Percentiles rank a stretch among this genome's conserved stretches.
These are phyloP conservation scores for Dictyostelium intermedium DNA, from an alignment of 78 protist species.

Conservation along the genomic window DNA sequence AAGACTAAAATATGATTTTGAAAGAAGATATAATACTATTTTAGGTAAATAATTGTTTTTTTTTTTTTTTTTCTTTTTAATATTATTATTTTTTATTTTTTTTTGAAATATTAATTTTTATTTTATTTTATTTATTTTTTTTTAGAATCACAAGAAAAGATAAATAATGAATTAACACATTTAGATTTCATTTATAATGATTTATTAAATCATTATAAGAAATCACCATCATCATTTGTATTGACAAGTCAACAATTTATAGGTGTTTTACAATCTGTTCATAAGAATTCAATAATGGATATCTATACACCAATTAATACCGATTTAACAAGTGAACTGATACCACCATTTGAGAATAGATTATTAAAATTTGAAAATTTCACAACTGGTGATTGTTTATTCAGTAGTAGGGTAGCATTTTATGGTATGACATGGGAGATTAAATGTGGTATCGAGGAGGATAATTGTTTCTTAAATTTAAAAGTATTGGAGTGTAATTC, in stretches of 20 bases:
- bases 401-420: conserved; percentile 22
- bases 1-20: conserved; percentile 39
- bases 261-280: conserved; percentile 23
- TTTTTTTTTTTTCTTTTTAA: neutral
- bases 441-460: conserved; percentile 55
- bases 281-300: conserved; percentile 57
- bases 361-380: conserved; percentile 33
- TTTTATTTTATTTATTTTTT: neutral
- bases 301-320: conserved; percentile 61
- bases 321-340: conserved; percentile 20
- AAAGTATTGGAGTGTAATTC: conserved; percentile 42
- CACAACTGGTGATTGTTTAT: neutral
- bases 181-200: conserved; percentile 50
- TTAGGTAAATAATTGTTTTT: neutral
- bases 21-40: conserved; percentile 18
- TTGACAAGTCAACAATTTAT: conserved; percentile 8
- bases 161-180: conserved; percentile 51
- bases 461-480: conserved; percentile 41
- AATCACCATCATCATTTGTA: conserved; percentile 56
- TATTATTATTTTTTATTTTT: neutral
- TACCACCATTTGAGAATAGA: conserved; percentile 52
- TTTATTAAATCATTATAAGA: conserved; percentile 42
- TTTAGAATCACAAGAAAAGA: conserved; percentile 47
- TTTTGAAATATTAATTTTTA: neutral
- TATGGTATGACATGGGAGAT: conserved; percentile 69